phyloP scores from a whole-genome alignment of 495 filamentous ascomycete species.

The Podospora fimiseda region DNA sequence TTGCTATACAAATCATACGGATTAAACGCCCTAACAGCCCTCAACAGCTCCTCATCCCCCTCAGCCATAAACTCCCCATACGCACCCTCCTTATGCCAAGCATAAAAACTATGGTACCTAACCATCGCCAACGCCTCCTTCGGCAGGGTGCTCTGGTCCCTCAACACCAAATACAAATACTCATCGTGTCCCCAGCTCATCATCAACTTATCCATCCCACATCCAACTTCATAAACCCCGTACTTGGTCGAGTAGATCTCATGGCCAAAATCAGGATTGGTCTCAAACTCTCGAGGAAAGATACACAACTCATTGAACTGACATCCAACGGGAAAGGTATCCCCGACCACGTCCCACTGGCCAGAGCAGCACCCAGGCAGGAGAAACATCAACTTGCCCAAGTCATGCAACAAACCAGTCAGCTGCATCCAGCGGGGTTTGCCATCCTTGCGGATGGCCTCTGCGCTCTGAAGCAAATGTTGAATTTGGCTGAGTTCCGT shows the following conservation, averaged over 20 bases:
- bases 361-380: constrained; percentile 78
- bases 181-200: constrained; percentile 91
- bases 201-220: constrained; percentile 78
- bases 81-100: constrained; percentile 76
- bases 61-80: constrained; percentile 77
- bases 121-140: constrained; percentile 83
- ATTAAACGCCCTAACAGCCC: constrained; percentile 79
- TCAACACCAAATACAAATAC: constrained; percentile 79
- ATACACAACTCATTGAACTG: constrained; percentile 70
- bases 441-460: constrained; percentile 79
- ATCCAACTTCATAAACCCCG: constrained; percentile 72
- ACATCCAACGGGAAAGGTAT: constrained; percentile 89
- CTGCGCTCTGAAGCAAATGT: constrained; percentile 78
- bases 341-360: constrained; percentile 90
- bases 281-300: constrained; percentile 65
- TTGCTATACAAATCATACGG: constrained; percentile 91
- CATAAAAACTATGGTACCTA: constrained; percentile 83
- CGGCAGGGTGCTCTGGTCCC: constrained; percentile 70
- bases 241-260: constrained; percentile 61
- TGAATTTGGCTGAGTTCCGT: constrained; percentile 78
- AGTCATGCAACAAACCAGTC: constrained; percentile 80
- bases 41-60: constrained; percentile 69
- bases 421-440: constrained; percentile 93
- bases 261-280: constrained; percentile 63
- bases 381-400: constrained; percentile 75